Conservation (phyloP, 1,284 basidiomycete genomes). For the Tylopilus sp. region DNA sequence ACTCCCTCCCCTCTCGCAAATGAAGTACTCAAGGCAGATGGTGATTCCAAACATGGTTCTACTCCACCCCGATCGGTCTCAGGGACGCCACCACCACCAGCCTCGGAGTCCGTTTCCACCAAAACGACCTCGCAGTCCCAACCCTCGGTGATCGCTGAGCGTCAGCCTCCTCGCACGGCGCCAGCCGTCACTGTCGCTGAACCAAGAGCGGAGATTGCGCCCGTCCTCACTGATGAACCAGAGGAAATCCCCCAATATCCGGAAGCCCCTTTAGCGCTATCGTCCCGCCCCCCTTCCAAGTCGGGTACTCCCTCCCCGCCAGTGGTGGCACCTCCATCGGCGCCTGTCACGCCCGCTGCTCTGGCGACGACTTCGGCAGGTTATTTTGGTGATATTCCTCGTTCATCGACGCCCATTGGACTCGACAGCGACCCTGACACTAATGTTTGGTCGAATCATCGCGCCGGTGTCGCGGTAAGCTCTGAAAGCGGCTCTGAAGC, state of each 20-base stretch:
- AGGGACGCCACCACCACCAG: conserved; percentile 15
- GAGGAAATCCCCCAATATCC: conserved; percentile 24
- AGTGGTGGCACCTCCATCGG: conserved; percentile 17
- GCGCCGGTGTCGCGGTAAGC: not conserved
- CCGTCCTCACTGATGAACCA: conserved; percentile 29
- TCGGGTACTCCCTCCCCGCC: conserved; percentile 12
- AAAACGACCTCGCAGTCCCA: conserved; percentile 12
- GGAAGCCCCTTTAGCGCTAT: conserved; percentile 3
- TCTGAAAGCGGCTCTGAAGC: conserved; percentile 24
- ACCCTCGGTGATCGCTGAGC: not conserved
- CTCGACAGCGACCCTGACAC: conserved; percentile 21
- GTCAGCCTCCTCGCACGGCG: not conserved
- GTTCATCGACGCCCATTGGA: conserved; percentile 25
- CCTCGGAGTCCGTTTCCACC: conserved; percentile 12
- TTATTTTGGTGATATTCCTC: conserved; percentile 31
- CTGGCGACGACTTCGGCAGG: not conserved
- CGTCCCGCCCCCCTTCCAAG: conserved; percentile 21
- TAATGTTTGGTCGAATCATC: conserved; percentile 32
- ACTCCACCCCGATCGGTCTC: conserved; percentile 22
- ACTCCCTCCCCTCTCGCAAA: conserved; percentile 30
- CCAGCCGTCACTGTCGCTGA: conserved; percentile 7
- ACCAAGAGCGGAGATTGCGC: conserved; percentile 11
- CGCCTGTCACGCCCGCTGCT: conserved; percentile 25
- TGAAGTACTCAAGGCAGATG: conserved; percentile 18
- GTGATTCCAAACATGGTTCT: conserved; percentile 12